phyloP scores from a whole-genome alignment of 495 filamentous ascomycete species.

The Penicillium lividum region DNA sequence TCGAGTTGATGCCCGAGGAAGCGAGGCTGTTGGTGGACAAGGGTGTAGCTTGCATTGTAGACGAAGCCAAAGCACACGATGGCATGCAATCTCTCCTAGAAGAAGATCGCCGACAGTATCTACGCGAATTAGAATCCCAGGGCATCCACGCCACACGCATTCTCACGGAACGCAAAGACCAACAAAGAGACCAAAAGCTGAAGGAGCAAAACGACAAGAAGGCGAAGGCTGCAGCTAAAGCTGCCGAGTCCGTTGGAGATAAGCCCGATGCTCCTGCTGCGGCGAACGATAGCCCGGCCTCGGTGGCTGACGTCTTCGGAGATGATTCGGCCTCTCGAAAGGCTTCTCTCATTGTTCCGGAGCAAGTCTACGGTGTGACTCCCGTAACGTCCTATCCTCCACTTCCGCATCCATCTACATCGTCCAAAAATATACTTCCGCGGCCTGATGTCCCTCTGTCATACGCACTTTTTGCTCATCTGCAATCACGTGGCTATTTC shows the following conservation, averaged over 20 bases:
- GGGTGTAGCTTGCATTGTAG: slow-evolving; percentile 73
- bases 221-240: slow-evolving; percentile 33
- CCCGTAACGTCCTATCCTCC: slow-evolving; percentile 61
- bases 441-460: slow-evolving; percentile 50
- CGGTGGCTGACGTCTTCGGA: slow-evolving; percentile 45
- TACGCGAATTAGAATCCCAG: slow-evolving; percentile 47
- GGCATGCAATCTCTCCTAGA: slow-evolving; percentile 59
- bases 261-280: slow-evolving; percentile 10
- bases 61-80: slow-evolving; percentile 69
- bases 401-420: slow-evolving; percentile 35
- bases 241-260: slow-evolving; percentile 18
- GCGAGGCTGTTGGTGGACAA: slow-evolving; percentile 80
- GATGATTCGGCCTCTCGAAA: slow-evolving; percentile 19
- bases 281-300: slow-evolving; percentile 13
- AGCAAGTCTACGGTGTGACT: slow-evolving; percentile 49
- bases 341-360: slow-evolving; percentile 10
- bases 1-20: slow-evolving; percentile 91
- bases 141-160: slow-evolving; percentile 46
- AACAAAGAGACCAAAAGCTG: slow-evolving; percentile 39
- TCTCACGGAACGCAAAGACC: slow-evolving; percentile 40
- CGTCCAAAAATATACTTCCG: slow-evolving; percentile 32
- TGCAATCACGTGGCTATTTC: slow-evolving; percentile 81
- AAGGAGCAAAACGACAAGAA: slow-evolving; percentile 46
- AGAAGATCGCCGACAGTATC: slow-evolving; percentile 50
- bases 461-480: slow-evolving; percentile 58